Conservation (phyloP, 805 yeast genomes). For the Kodamaea nitidulidarum region DNA sequence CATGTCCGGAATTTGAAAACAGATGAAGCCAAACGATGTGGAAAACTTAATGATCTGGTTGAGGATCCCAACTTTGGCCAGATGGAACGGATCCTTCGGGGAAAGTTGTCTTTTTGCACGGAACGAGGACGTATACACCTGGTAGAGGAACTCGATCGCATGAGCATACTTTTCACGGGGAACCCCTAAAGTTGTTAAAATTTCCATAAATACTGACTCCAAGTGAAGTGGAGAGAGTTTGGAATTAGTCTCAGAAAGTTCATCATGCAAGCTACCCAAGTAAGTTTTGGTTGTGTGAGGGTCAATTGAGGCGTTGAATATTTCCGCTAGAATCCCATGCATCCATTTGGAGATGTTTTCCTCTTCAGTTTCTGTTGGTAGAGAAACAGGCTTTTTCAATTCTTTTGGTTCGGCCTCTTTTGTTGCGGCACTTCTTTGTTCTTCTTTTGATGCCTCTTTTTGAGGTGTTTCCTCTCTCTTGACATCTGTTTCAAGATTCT, state of each 20-base stretch:
- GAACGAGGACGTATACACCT: constrained; percentile 41
- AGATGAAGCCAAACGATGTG: constrained; percentile 61
- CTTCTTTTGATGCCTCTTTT: no score
- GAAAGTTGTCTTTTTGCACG: constrained; percentile 41
- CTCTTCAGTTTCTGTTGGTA: constrained; percentile 11
- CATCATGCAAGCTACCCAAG: constrained; percentile 23
- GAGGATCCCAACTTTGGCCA: constrained; percentile 37
- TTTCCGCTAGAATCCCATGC: constrained; percentile 29
- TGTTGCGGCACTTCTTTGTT: background rate
- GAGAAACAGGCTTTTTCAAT: background rate
- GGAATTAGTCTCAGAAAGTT: constrained; percentile 13
- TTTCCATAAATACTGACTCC: constrained; percentile 53
- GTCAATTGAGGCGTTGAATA: constrained; percentile 34
- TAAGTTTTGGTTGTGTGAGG: constrained; percentile 15
- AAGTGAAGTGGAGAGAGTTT: constrained; percentile 22
- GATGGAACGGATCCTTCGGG: constrained; percentile 36
- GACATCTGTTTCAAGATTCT: no score
- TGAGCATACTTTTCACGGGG: constrained; percentile 21
- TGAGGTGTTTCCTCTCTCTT: no score
- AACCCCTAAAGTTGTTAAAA: constrained; percentile 52
- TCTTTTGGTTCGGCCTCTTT: constrained; percentile 1
- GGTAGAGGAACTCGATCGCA: constrained; percentile 47
- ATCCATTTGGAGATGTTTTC: constrained; percentile 39
- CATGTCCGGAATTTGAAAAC: constrained; percentile 68
- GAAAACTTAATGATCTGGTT: constrained; percentile 47